phyloP scores from a whole-genome alignment of 352 stramenopile genomes.

The Thraustochytrium aureum region DNA sequence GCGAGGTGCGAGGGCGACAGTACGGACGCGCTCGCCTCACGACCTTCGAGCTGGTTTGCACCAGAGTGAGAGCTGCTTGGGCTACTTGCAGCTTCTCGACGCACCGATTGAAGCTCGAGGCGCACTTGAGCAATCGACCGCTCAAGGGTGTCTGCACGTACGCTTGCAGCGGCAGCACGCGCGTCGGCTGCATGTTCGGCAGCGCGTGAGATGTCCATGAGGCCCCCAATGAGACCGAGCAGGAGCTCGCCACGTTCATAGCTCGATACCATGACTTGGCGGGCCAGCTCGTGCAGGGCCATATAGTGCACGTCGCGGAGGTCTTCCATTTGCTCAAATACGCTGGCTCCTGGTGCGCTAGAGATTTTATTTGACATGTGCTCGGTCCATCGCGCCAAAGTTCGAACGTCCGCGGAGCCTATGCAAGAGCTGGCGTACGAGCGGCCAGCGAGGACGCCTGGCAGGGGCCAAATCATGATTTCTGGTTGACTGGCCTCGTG shows the following conservation, averaged over 20 bases:
- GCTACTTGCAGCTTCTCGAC: not conserved
- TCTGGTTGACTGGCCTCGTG: not conserved
- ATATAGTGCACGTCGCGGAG: conserved; percentile 15
- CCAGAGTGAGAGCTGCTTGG: no score
- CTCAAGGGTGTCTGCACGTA: not conserved
- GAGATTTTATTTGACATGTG: conserved; percentile 16
- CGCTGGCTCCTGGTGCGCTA: not conserved
- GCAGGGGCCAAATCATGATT: conserved; percentile 6
- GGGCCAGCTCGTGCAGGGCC: conserved; percentile 33
- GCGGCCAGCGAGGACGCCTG: not conserved
- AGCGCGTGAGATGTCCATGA: not conserved
- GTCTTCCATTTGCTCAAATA: conserved; percentile 27
- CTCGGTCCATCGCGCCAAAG: conserved; percentile 4
- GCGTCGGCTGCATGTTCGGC: not conserved
- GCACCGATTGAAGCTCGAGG: not conserved
- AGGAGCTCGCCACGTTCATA: conserved; percentile 15
- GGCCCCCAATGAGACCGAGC: not conserved
- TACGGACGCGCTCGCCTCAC: not conserved
- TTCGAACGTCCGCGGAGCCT: conserved; percentile 4
- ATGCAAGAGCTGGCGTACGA: not conserved
- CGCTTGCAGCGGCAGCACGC: not conserved
- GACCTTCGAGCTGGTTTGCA: not conserved
- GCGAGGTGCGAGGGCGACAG: not conserved
- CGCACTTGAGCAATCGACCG: not conserved
- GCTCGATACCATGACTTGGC: conserved; percentile 37